Percentiles rank a stretch among this genome's conserved stretches.
Conservation (phyloP, 2,329 filamentous ascomycete genomes). For the Cercospora sp. region DNA sequence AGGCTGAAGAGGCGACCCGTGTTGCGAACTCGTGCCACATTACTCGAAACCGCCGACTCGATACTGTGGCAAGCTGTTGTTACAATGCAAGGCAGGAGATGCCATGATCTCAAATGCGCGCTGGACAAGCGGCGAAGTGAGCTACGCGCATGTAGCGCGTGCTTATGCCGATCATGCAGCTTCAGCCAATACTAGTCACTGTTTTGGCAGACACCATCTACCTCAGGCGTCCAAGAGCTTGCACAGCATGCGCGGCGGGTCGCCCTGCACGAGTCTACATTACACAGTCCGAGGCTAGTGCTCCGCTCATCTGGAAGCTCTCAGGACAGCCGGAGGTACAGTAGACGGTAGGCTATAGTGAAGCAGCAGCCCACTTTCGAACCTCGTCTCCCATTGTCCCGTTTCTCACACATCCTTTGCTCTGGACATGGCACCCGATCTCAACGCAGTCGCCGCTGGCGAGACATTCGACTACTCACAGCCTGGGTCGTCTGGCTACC, state of each 20-base stretch:
- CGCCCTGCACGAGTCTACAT: background rate
- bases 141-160: background rate
- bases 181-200: background rate
- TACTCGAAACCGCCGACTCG: background rate
- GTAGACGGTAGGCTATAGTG: conserved; percentile 3
- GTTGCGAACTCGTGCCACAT: background rate
- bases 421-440: conserved; percentile 45
- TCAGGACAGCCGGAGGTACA: background rate
- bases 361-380: background rate
- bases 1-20: background rate
- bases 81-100: background rate
- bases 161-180: background rate
- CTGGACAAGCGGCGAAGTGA: background rate
- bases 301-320: background rate
- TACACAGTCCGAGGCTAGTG: conserved; percentile 12
- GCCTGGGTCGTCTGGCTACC: conserved; percentile 46
- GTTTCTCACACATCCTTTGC: background rate
- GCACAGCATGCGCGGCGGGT: conserved; percentile 1
- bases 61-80: background rate
- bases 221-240: background rate
- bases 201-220: background rate
- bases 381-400: background rate
- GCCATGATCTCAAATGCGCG: background rate
- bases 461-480: conserved; percentile 47
- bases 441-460: conserved; percentile 42